Evolutionary conservation across 1,284 basidiomycete species (phyloP), one percentile per base, ranked within the genome.

Genomic region (Boletellus deceptivus): DNA sequence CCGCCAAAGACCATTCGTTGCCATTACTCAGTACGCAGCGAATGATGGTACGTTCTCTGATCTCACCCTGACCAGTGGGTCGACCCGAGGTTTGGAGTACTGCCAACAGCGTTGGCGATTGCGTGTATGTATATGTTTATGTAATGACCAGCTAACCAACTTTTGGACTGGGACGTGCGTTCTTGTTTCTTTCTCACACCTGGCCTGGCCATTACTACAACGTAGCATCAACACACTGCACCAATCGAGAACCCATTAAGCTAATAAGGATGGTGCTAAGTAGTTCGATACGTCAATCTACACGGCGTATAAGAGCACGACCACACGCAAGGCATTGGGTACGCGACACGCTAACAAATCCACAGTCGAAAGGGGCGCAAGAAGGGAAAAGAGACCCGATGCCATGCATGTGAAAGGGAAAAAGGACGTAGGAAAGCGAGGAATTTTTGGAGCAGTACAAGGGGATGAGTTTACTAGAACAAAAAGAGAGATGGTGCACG

Each of bases 171-270:
- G 29, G 29, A 31, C 13, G 13, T 27, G 9, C 25, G 9, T 27
- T 27, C 25, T 25, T 9, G 8, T 25, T 25, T 1, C 24, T 25
- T 25, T n/a, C 22, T 22, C 22, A 9, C 25, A 6, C 2, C 7
- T 25, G 25, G 25, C 2, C 7, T 25, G 25, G 25, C 25, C 25
- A 25, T 25, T 25, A 25, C 25, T 25, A 25, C 25, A 7, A 25
- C 4, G 7, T 29, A 10, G 29, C 9, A 29, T 11, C 29, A 31
- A 14, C 43, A 40, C 38, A 46, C 40, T 22, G 29, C 25, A 35
- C 49, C 49, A 37, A 47, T 48, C 27, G 47, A 49, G 52, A 60
- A 52, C 54, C 49, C 39, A 62, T 63, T 63, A 49, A 25, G 17
- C 34, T 43, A 61, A 56, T 39, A 38, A 44, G 25, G 34, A 51